Percentiles rank a stretch among this genome's conserved stretches.
These are phyloP conservation scores for Clarireedia hainanense DNA, from an alignment of 2,329 filamentous ascomycete species.

Conservation along the genomic window DNA sequence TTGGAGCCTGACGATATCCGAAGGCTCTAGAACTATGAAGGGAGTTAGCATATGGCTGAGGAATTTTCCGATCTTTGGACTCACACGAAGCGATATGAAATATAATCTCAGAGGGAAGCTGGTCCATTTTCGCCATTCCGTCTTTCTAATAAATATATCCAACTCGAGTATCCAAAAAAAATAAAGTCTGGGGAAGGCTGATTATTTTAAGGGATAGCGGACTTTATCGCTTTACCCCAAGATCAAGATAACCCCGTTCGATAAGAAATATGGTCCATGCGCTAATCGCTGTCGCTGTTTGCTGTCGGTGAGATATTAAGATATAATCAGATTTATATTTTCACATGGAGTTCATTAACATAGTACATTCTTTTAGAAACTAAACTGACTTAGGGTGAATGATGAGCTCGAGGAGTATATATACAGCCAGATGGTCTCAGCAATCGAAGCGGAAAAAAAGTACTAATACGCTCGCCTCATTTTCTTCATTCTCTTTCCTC, in stretches of 20 bases:
- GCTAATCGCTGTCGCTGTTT: no score
- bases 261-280: no score
- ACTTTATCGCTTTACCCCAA: not conserved
- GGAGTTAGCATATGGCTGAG: not conserved
- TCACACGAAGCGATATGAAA: slow-evolving; percentile 7
- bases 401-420: no score
- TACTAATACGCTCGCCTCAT: not conserved
- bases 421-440: no score
- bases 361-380: no score
- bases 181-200: no score
- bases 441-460: not conserved
- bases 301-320: no score
- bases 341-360: no score
- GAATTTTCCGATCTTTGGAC: not conserved
- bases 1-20: slow-evolving; percentile 60
- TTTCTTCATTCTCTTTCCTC: not conserved
- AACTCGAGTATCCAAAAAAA: not conserved
- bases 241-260: no score
- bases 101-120: slow-evolving; percentile 9
- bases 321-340: no score
- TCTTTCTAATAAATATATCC: not conserved
- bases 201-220: not conserved
- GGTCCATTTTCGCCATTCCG: slow-evolving; percentile 2
- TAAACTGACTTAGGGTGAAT: no score
- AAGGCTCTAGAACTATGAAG: slow-evolving; percentile 49